Conservation (phyloP, 768 basidiomycete genomes). For the Xerocomellus intermedius region DNA sequence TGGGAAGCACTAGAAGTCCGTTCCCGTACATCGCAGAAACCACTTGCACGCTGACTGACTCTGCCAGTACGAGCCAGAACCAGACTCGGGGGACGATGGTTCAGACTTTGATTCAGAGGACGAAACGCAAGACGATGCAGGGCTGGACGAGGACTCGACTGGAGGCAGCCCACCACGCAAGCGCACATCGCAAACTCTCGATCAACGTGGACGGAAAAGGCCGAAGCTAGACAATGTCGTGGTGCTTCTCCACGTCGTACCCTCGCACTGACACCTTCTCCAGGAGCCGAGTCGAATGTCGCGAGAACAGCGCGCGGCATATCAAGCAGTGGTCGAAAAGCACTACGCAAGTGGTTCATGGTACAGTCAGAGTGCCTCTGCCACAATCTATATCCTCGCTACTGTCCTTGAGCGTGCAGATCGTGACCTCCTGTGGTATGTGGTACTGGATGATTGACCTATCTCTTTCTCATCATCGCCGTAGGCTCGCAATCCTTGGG, state of each 20-base stretch:
- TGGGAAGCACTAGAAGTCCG: slow-evolving; percentile 83
- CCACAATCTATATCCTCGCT: slow-evolving; percentile 86
- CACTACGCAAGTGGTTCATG: slow-evolving; percentile 85
- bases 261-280: slow-evolving; percentile 1
- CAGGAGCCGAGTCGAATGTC: slow-evolving; percentile 59
- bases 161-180: slow-evolving; percentile 43
- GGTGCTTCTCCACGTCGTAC: background rate
- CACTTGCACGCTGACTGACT: slow-evolving; percentile 7
- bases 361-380: slow-evolving; percentile 87
- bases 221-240: slow-evolving; percentile 51
- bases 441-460: background rate
- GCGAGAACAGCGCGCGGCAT: slow-evolving; percentile 64
- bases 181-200: slow-evolving; percentile 45
- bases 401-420: slow-evolving; percentile 90
- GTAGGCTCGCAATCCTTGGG: slow-evolving; percentile 89
- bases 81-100: slow-evolving; percentile 60
- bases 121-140: slow-evolving; percentile 41
- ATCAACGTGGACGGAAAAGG: slow-evolving; percentile 51
- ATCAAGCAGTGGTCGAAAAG: slow-evolving; percentile 66
- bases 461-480: slow-evolving; percentile 3
- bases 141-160: slow-evolving; percentile 41
- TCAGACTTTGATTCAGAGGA: slow-evolving; percentile 47
- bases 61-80: slow-evolving; percentile 72
- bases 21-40: background rate
- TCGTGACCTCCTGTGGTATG: slow-evolving; percentile 89